Conservation (phyloP, 139 green algal species). For the Chlorella sp. region DNA sequence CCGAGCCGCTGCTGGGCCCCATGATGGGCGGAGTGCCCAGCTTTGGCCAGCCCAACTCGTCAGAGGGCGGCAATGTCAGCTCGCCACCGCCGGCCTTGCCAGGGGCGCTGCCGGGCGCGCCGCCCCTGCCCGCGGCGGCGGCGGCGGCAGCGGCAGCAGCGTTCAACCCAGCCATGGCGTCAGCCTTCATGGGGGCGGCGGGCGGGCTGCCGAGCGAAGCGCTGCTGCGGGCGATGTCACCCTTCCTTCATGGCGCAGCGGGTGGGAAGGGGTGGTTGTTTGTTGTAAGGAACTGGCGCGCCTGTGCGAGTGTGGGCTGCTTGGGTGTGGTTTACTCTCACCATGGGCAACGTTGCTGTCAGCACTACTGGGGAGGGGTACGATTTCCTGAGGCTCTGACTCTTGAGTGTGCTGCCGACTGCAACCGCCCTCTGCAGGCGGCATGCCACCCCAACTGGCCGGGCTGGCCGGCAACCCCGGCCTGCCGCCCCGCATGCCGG, state of each 20-base stretch:
- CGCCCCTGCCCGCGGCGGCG: not conserved
- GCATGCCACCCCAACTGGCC: not conserved
- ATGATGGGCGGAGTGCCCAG: not conserved
- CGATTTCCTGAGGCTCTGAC: too few relatives aligned
- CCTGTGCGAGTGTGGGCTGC: too few relatives aligned
- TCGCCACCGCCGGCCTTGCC: not conserved
- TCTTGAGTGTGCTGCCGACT: too few relatives aligned
- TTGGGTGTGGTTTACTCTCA: too few relatives aligned
- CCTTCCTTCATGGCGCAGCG: not conserved
- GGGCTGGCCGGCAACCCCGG: not conserved
- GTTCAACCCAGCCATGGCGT: slow-evolving; percentile 13
- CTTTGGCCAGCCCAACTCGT: not conserved
- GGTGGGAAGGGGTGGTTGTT: not conserved
- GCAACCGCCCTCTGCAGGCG: too few relatives aligned
- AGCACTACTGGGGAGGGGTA: too few relatives aligned
- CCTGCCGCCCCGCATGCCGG: not conserved
- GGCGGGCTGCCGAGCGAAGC: not conserved
- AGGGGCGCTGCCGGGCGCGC: not conserved
- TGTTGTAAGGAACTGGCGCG: too few relatives aligned
- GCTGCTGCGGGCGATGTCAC: slow-evolving; percentile 22
- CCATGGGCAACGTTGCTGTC: too few relatives aligned
- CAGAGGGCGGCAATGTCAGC: too few relatives aligned
- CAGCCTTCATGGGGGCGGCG: slow-evolving; percentile 6
- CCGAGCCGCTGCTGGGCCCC: not conserved
- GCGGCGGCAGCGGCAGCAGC: not conserved